phyloP scores from a whole-genome alignment of 140 eudicot genomes.

The Cichorium intybus region DNA sequence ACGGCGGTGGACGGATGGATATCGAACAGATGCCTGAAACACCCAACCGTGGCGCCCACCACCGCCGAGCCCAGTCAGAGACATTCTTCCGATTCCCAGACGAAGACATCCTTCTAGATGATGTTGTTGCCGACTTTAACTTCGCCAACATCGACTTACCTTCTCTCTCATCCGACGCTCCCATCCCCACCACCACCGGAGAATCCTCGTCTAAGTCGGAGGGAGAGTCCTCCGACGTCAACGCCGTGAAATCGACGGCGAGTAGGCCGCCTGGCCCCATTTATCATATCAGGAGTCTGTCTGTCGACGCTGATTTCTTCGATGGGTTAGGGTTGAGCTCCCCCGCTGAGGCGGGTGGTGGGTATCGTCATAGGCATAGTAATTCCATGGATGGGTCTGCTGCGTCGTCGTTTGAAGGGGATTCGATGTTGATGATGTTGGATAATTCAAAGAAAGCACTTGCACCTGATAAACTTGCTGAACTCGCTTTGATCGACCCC shows the following conservation, averaged over 20 bases:
- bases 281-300: slow-evolving; percentile 60
- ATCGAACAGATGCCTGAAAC: slow-evolving; percentile 64
- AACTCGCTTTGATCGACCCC: slow-evolving; percentile 84
- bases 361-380: slow-evolving; percentile 48
- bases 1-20: slow-evolving; percentile 27
- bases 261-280: slow-evolving; percentile 21
- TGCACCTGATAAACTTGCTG: slow-evolving; percentile 69
- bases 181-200: slow-evolving; percentile 35
- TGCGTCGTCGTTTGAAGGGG: slow-evolving; percentile 58
- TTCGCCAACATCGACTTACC: slow-evolving; percentile 41
- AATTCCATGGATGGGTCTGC: slow-evolving; percentile 67
- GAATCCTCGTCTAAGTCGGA: slow-evolving; percentile 47
- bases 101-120: slow-evolving; percentile 72
- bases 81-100: slow-evolving; percentile 77
- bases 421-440: slow-evolving; percentile 36
- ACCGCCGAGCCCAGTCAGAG: slow-evolving; percentile 91
- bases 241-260: slow-evolving; percentile 34
- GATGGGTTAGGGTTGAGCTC: slow-evolving; percentile 56
- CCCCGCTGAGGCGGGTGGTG: slow-evolving; percentile 22
- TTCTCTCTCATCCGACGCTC: slow-evolving; percentile 33
- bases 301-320: slow-evolving; percentile 82
- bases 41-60: slow-evolving; percentile 55
- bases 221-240: slow-evolving; percentile 39
- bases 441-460: slow-evolving; percentile 67
- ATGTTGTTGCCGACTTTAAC: slow-evolving; percentile 60